A percentile compares a stretch with the other conserved stretches of the same genome.
Conservation (phyloP, 140 eudicot species). For the Cichorium intybus region DNA sequence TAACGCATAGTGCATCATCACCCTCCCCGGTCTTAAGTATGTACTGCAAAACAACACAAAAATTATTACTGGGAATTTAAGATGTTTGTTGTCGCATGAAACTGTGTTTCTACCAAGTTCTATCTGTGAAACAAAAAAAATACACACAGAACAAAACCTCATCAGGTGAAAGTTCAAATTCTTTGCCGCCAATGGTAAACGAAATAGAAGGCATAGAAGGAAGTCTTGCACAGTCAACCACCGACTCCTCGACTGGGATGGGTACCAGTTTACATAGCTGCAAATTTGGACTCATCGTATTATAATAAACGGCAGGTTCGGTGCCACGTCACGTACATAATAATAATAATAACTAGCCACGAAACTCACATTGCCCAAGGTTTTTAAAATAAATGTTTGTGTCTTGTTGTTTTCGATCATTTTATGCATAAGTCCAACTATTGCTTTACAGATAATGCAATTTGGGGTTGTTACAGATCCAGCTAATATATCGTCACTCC, state of each 20-base stretch:
- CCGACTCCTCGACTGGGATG: background rate
- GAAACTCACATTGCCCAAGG: slow-evolving; percentile 35
- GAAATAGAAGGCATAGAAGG: slow-evolving; percentile 30
- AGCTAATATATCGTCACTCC: slow-evolving; percentile 23
- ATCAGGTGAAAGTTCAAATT: slow-evolving; percentile 27
- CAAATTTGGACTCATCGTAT: slow-evolving; percentile 1
- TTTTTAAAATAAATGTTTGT: slow-evolving; percentile 31
- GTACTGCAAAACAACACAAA: slow-evolving; percentile 40
- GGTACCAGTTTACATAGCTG: slow-evolving; percentile 25
- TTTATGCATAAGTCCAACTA: slow-evolving; percentile 59
- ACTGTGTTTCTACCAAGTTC: background rate
- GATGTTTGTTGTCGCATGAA: background rate
- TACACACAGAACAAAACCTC: slow-evolving; percentile 1
- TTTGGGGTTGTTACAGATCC: slow-evolving; percentile 26
- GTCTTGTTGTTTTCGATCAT: slow-evolving; percentile 51
- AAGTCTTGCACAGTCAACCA: slow-evolving; percentile 30
- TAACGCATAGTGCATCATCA: slow-evolving; percentile 54
- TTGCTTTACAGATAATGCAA: slow-evolving; percentile 71
- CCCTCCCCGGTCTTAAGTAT: slow-evolving; percentile 81
- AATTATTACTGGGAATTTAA: background rate
- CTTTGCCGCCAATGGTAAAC: slow-evolving; percentile 30
- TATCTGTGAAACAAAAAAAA: background rate
- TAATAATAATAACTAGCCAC: background rate
- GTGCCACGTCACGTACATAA: background rate
- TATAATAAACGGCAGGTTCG: background rate